Evolutionary conservation across 768 basidiomycete species (phyloP).

Genomic region (Termitomyces sp.): DNA sequence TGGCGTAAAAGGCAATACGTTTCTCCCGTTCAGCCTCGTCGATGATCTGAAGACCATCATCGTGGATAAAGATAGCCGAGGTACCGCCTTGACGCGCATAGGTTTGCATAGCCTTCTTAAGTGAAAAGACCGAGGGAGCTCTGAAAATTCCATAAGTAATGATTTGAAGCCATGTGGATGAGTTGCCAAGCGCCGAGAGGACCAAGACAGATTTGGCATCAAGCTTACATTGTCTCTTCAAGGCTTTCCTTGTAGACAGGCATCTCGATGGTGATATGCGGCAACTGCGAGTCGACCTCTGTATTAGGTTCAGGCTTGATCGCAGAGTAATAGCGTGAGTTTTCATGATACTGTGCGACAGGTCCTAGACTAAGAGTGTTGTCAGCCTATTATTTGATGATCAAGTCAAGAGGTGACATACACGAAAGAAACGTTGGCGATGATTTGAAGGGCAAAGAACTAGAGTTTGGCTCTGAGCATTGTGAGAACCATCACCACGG

Average conservation of each 20-base stretch:
- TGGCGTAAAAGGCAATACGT: conserved; percentile 71
- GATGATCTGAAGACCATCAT: conserved; percentile 77
- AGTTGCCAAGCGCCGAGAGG: background rate
- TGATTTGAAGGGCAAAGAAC: conserved; percentile 74
- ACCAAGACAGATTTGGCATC: background rate
- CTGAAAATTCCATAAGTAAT: conserved; percentile 30
- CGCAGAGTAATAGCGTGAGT: conserved; percentile 82
- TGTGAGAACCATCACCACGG: background rate
- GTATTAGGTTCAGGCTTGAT: conserved; percentile 56
- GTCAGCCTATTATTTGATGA: background rate
- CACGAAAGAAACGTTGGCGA: conserved; percentile 65
- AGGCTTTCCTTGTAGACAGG: conserved; percentile 88
- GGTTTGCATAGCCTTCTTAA: conserved; percentile 87
- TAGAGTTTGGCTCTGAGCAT: conserved; percentile 21
- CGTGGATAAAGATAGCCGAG: conserved; percentile 76
- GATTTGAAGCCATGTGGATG: background rate
- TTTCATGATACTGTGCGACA: conserved; percentile 81
- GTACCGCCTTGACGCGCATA: conserved; percentile 89
- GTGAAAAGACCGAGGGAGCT: conserved; percentile 68
- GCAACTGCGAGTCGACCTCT: conserved; percentile 59
- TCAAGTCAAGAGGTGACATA: conserved; percentile 27
- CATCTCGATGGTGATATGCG: conserved; percentile 77
- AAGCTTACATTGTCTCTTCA: conserved; percentile 76
- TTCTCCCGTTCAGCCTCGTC: conserved; percentile 57
- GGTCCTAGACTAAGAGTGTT: conserved; percentile 58